Base-by-base conservation (phyloP, 2,329 filamentous ascomycete genomes). In the Calonectria naviculata region DNA sequence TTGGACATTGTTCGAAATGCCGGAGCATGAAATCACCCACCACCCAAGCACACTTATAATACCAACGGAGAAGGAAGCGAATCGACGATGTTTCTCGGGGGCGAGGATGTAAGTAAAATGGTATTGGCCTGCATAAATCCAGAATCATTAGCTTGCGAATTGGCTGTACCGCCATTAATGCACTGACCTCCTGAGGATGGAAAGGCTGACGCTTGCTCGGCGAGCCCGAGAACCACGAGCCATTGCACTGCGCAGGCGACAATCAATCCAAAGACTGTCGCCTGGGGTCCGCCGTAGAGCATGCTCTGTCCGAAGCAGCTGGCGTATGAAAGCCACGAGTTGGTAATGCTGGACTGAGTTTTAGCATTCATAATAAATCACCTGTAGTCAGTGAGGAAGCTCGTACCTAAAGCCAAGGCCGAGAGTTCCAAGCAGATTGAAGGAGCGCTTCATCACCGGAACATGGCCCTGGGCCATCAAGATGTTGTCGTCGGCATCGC, bases 11-110 rank as follows among this genome's bases (percentile, higher is more conserved):
- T 71, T 71, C 19, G 73, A 76, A 26, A 76, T 68, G 13, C 74
- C 74, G 5, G 73, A 76, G 65, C 73, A 76, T 12, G 74, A 75
- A 12, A 76, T 71, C 4, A 76, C 68, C 67, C 67, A 72, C 74
- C 74, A 74, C 2, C 68, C 74, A 24, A 74, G n/a, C 10, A 74
- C 65, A 42, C 66, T 73, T 19, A 73, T 47, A 7, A 60, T 60
- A 0, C 73, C 74, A 19, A 75, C 71, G 3, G 26, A 52, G 41
- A 71, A 75, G 10, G 72, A 71, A 12, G 71, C 71, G 21, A 75
- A 70, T 41, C 63, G 56, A 19, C 60, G 44, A 42, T 73, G 61
- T 42, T 75, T 74, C 21, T 75, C 44, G 19, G 65, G 65, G 9
- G 70, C 71, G 3, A 75, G 29, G 60, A 74, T 69, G 42, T 68